Base-by-base conservation (phyloP, 1,139 yeast genomes). In the Yamadazyma taylorii region DNA sequence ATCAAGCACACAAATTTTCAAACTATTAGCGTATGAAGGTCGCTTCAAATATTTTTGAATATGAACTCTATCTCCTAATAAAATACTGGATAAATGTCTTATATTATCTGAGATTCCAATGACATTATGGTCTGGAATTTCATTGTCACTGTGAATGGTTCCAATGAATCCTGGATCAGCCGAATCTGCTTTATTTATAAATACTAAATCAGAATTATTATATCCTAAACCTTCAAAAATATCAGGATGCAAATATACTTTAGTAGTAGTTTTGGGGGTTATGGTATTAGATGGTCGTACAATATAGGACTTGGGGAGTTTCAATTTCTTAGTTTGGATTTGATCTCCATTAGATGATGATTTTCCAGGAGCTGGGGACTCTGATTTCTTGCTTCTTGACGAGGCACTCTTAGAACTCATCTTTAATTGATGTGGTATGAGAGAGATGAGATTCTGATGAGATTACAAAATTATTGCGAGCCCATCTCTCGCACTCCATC, bases 51-150 rank as follows among this genome's bases (percentile, higher is more conserved):
- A 61, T 48, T 72, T 80, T 7, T 54, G 53, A 0, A 89, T 49
- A 16, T 63, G 63, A 1, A 86, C 62, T 40, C 96, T 63, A 50
- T 88, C 96, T 21, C 97, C 97, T 9, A 85, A 63, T 6, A 85
- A 56, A 4, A 85, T 52, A 8, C 83, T 85, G 1, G 78, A 74
- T 15, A 81, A 63, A 2, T 63, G 56, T 41, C 94, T 62, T 31
- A 79, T 56, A 4, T 66, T 49, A 1, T 61, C 45, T 2, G 88
- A 73, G 1, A 87, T 47, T 32, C 72, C 68, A 2, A 85, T 58
- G 4, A 83, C 79, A 47, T 81, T 78, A n/a, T 57, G 48, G 14
- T 75, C 82, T 8, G 61, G 53, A 9, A 65, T 58, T 4, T 65
- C 73, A 1, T 48, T 51, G 16, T 71, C 73, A 2, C 64, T 52